A percentile compares a stretch with the other conserved stretches of the same genome.
These are phyloP conservation scores for Cadophora sp. DNA, from an alignment of 2,329 filamentous ascomycete species.

Conservation along the genomic window DNA sequence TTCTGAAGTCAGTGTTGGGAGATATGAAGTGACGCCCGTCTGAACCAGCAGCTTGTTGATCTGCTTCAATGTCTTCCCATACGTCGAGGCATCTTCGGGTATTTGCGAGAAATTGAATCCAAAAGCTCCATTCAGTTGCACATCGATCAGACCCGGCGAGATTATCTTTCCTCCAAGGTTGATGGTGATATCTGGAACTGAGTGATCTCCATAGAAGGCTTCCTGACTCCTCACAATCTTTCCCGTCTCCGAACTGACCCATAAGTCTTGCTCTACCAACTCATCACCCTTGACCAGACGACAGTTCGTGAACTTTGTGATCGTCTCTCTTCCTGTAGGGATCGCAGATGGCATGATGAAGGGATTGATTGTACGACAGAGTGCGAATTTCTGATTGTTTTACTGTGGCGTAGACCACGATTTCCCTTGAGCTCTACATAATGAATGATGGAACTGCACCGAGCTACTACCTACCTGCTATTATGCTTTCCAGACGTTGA, in stretches of 20 bases:
- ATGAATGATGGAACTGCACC: conserved; percentile 31
- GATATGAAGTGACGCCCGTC: conserved; percentile 87
- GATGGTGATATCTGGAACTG: conserved; percentile 75
- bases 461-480: conserved; percentile 28
- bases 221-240: conserved; percentile 78
- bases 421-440: conserved; percentile 35
- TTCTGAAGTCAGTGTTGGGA: conserved; percentile 86
- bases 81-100: conserved; percentile 70
- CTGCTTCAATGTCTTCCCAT: conserved; percentile 73
- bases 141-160: conserved; percentile 86
- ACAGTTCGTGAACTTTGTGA: conserved; percentile 92
- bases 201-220: conserved; percentile 71
- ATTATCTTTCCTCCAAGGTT: conserved; percentile 85
- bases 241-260: conserved; percentile 82
- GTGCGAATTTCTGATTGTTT: neutral
- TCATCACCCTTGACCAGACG: conserved; percentile 71
- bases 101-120: conserved; percentile 91
- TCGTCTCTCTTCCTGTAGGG: conserved; percentile 54
- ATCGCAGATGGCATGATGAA: conserved; percentile 48
- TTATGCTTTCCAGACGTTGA: conserved; percentile 24
- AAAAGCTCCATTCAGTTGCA: conserved; percentile 90
- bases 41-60: conserved; percentile 75
- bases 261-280: conserved; percentile 81
- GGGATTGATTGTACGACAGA: neutral
- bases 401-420: conserved; percentile 26